phyloP scores from a whole-genome alignment of 495 filamentous ascomycete species.

The Tetracladium marchalianum region DNA sequence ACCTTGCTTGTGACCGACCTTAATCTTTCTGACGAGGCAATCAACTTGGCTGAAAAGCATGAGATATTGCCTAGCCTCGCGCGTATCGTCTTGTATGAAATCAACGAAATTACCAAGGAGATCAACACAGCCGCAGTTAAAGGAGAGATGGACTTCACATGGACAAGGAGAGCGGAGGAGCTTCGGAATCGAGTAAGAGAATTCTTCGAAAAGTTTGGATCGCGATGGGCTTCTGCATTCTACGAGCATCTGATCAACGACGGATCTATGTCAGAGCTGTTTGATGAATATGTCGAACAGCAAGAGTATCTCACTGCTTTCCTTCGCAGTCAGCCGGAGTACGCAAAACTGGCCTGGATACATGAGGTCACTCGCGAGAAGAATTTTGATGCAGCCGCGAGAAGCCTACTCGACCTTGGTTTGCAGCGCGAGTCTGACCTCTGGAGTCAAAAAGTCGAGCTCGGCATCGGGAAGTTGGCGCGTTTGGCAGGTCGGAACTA shows the following conservation, averaged over 20 bases:
- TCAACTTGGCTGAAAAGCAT: conserved; percentile 57
- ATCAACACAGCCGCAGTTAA: neutral
- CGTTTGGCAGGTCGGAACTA: conserved; percentile 41
- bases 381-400: conserved; percentile 59
- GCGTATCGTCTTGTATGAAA: conserved; percentile 40
- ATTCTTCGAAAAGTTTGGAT: conserved; percentile 69
- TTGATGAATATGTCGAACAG: conserved; percentile 53
- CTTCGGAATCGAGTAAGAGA: conserved; percentile 23
- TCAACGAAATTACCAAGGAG: conserved; percentile 5
- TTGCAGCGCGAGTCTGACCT: conserved; percentile 57
- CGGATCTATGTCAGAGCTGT: conserved; percentile 52
- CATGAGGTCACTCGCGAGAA: conserved; percentile 71
- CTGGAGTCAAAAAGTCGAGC: conserved; percentile 83
- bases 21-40: conserved; percentile 45
- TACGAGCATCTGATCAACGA: conserved; percentile 65
- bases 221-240: conserved; percentile 66
- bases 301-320: conserved; percentile 63
- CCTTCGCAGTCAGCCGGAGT: conserved; percentile 54
- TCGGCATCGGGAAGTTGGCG: conserved; percentile 79
- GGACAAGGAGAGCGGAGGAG: conserved; percentile 3
- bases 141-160: neutral
- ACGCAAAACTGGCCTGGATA: conserved; percentile 83
- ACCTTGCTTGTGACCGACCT: conserved; percentile 51
- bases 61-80: conserved; percentile 52
- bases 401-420: conserved; percentile 55